These are phyloP conservation scores for Cetradonia linearis DNA, from an alignment of 495 filamentous ascomycete species.

Conservation along the genomic window DNA sequence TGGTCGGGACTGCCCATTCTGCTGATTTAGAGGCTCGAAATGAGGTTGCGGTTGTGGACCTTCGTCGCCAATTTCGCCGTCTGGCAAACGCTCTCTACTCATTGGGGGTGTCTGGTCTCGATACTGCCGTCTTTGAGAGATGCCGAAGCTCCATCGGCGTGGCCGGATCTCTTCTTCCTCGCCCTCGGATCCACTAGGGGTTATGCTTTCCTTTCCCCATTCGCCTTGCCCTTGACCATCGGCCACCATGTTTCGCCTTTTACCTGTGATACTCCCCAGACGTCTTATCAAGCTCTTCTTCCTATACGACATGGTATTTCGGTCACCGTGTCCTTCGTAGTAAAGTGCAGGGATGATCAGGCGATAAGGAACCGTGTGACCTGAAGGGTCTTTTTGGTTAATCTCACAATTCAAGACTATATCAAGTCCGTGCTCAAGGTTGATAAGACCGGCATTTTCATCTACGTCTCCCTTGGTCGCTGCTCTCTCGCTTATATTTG, in stretches of 20 bases:
- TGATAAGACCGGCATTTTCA: conserved; percentile 35
- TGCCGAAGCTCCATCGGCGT: conserved; percentile 21
- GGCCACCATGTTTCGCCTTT: conserved; percentile 14
- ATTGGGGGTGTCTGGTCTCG: conserved; percentile 20
- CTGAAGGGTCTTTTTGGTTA: conserved; percentile 69
- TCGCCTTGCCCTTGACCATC: conserved; percentile 20
- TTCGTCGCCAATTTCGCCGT: background rate
- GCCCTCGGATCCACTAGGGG: conserved; percentile 17
- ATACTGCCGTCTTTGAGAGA: conserved; percentile 19
- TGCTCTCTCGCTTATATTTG: conserved; percentile 54
- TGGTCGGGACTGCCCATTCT: conserved; percentile 6
- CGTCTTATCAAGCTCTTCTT: conserved; percentile 18
- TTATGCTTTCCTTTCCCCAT: conserved; percentile 21
- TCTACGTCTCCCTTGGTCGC: conserved; percentile 32
- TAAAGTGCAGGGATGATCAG: conserved; percentile 69
- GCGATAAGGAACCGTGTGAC: conserved; percentile 80
- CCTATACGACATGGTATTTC: conserved; percentile 16
- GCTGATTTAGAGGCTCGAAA: conserved; percentile 13
- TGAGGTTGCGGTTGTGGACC: conserved; percentile 11
- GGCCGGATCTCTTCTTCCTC: conserved; percentile 15
- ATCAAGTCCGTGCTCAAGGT: conserved; percentile 71
- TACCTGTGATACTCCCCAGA: conserved; percentile 17
- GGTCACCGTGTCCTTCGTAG: conserved; percentile 40
- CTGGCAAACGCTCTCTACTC: conserved; percentile 9
- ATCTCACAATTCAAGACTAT: conserved; percentile 82